Percentiles rank a stretch among this genome's conserved stretches.
These are phyloP conservation scores for Carex littledalei DNA, from an alignment of 176 grass and related monocot species.

Conservation along the genomic window DNA sequence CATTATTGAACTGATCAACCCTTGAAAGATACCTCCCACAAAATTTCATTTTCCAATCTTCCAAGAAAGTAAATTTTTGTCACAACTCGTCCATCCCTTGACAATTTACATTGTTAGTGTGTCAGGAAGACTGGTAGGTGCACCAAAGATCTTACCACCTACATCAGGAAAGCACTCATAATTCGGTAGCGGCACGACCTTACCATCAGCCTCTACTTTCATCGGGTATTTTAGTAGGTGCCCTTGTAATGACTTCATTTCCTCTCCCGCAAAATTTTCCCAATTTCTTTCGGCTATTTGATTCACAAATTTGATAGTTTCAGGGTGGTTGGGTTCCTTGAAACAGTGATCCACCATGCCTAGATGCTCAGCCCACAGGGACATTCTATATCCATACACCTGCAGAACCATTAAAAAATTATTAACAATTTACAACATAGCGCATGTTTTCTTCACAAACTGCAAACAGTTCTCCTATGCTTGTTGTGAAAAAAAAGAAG, in stretches of 20 bases:
- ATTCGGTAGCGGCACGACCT: conserved; percentile 32
- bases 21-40: background rate
- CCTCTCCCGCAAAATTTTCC: conserved; percentile 39
- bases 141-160: conserved; percentile 67
- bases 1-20: background rate
- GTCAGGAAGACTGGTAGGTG: conserved; percentile 66
- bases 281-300: conserved; percentile 67
- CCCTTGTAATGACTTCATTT: conserved; percentile 45
- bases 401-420: conserved; percentile 7
- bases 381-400: conserved; percentile 89
- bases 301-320: conserved; percentile 61
- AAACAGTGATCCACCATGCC: conserved; percentile 50
- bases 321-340: conserved; percentile 53
- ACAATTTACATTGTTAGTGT: conserved; percentile 59
- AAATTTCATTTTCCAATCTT: background rate
- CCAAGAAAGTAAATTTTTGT: background rate
- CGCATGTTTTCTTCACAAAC: background rate
- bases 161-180: conserved; percentile 83
- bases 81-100: background rate
- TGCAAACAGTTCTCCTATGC: background rate
- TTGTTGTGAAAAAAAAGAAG: background rate
- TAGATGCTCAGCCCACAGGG: conserved; percentile 86
- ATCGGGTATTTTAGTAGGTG: conserved; percentile 85
- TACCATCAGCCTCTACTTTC: conserved; percentile 64
- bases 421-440: background rate